Evolutionary conservation across 345 rosid species (phyloP).

Genomic region (Brassica carinata): DNA sequence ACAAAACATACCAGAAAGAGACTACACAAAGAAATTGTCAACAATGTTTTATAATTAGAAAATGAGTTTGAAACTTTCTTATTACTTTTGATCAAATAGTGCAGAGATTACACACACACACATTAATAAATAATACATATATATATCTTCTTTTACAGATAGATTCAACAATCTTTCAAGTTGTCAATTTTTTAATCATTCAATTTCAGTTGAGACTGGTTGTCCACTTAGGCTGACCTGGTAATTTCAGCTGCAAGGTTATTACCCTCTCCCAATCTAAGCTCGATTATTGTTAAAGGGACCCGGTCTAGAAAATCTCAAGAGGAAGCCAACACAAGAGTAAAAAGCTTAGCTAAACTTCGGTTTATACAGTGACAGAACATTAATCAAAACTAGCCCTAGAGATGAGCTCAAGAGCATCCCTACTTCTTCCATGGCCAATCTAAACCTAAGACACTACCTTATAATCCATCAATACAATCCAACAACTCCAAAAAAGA

Average conservation of each 20-base stretch:
- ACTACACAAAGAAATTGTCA: slow-evolving; percentile 21
- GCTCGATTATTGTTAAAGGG: not conserved
- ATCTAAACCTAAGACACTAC: not conserved
- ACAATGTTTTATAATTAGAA: slow-evolving; percentile 11
- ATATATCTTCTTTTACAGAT: not conserved
- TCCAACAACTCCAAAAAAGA: not conserved
- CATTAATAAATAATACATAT: not conserved
- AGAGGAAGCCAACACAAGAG: slow-evolving; percentile 19
- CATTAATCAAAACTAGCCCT: not conserved
- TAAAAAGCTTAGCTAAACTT: not conserved
- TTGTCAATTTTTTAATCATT: slow-evolving; percentile 21
- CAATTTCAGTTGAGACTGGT: slow-evolving; percentile 7
- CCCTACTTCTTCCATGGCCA: not conserved
- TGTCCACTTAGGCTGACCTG: slow-evolving; percentile 34
- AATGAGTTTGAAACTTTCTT: slow-evolving; percentile 22
- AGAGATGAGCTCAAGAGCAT: not conserved
- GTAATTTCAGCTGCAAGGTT: slow-evolving; percentile 11
- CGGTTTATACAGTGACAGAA: not conserved
- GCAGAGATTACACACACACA: not conserved
- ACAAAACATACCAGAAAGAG: slow-evolving; percentile 34
- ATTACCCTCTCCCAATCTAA: slow-evolving; percentile 17
- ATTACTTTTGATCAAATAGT: not conserved
- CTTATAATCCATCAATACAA: not conserved
- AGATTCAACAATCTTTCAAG: slow-evolving; percentile 5
- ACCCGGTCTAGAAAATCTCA: not conserved